phyloP scores from a whole-genome alignment of 257 asterid genomes.

The Knoxia roxburghii region DNA sequence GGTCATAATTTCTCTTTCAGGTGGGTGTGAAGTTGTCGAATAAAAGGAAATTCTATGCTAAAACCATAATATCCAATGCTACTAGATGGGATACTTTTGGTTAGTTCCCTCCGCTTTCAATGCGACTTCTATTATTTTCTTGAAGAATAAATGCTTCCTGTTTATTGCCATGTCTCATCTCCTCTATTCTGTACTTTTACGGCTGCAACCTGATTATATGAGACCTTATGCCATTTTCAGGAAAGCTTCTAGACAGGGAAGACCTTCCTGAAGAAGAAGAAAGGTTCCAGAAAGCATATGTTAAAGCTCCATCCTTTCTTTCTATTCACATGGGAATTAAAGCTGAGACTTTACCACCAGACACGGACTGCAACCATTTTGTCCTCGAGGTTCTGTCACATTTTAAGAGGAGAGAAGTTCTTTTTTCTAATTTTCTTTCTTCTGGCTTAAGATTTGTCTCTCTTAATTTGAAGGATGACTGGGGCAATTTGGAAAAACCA shows the following conservation, averaged over 20 bases:
- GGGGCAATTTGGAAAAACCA: conserved; percentile 68
- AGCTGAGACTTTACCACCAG: conserved; percentile 80
- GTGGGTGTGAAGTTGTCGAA: conserved; percentile 91
- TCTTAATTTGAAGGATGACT: conserved; percentile 55
- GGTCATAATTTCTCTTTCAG: conserved; percentile 31
- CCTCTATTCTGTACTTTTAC: neutral
- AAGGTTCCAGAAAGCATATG: conserved; percentile 76
- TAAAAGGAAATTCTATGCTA: conserved; percentile 74
- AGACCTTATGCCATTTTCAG: conserved; percentile 27
- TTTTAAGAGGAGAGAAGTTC: conserved; percentile 9
- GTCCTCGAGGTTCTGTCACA: conserved; percentile 60
- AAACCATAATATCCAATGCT: conserved; percentile 86
- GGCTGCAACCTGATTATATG: conserved; percentile 8
- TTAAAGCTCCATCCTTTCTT: conserved; percentile 97
- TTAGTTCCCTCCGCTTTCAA: conserved; percentile 38
- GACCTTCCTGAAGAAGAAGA: conserved; percentile 85
- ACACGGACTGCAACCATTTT: conserved; percentile 94
- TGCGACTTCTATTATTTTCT: too few species aligned
- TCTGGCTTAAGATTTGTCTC: conserved; percentile 16
- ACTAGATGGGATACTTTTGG: conserved; percentile 99
- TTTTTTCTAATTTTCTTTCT: neutral
- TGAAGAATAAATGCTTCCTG: too few species aligned
- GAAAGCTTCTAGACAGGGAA: conserved; percentile 75
- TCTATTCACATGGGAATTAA: conserved; percentile 92
- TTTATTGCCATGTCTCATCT: conserved; percentile 6